Evolutionary conservation across 2,329 filamentous ascomycete species (phyloP), one percentile per base, ranked within the genome.

Genomic region (Venturia pyrina): DNA sequence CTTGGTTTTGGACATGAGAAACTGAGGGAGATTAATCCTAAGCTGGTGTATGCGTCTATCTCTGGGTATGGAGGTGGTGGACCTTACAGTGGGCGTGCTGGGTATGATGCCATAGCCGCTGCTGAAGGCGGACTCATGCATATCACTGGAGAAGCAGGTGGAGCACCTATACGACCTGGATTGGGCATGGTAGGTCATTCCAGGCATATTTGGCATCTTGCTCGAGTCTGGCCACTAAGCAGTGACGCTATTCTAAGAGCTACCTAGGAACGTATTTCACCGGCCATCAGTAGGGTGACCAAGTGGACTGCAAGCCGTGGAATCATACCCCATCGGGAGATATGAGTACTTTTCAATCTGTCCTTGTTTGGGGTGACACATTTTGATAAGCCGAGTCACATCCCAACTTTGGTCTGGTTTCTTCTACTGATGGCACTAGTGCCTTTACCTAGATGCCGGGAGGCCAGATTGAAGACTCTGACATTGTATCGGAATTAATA

Each of bases 71-170:
- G 79, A 1, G 71, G 74, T 5, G 69, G 68, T 10, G 79, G 79
- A 0, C 79, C 79, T 1, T 81, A 77, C 66, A 71, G 74, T 3
- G 72, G 73, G 40, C 72, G 79, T 10, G 76, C 78, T 7, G 79
- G 79, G 0, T 81, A 81, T 69, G 79, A 81, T 67, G 76, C 76
- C 13, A 81, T 81, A 32, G 78, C 75, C 0, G 78, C 73, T 5
- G 78, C 77, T 0, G 78, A 80, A 67, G 77, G 71, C 15, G 78
- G 78, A 0, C 70, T 81, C 24, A 72, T 81, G 40, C 78, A 80
- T 66, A 73, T 80, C 13, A 80, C 78, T 0, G 78, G 79, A 4
- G 74, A 79, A 66, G 69, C 71, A 5, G 72, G 77, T 24, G 76
- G 78, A 0, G 73, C 74, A 1, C 79, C 79, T 0, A 76, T 77